Evolutionary conservation across 345 rosid genomes (phyloP), one percentile per base, ranked within the genome.

Genomic region (Draba incana): DNA sequence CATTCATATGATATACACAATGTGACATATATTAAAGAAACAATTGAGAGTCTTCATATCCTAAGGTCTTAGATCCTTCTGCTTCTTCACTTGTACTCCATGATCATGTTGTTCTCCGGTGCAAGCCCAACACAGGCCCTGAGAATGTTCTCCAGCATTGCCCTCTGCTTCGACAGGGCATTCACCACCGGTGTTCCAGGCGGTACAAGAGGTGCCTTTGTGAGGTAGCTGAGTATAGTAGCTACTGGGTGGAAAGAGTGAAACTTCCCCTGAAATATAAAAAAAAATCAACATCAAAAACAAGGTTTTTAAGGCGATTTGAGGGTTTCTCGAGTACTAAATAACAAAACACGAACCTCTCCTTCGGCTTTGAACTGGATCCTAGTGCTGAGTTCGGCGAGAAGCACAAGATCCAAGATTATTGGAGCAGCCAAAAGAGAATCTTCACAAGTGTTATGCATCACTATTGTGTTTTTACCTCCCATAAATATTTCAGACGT

Each of bases 401-500:
- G 92, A 39, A 94, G 98, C 35, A 94, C 97, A 81, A 94, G 80
- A 80, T 94, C 99, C 59, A 94, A 77, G 80, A 94, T 89, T 77
- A 92, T 94, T 3, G 99, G 99, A 45, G 98, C 99, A 39, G 99
- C 99, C 82, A 94, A 75, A 30, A 94, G 96, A 37, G 98, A 91
- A 74, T 94, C 99, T 71, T 92, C 99, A 24, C 99, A 91, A 0
- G 97, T 92, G 71, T 92, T 94, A 83, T 92, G 99, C 78, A 92
- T 59, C 68, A 88, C 97, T 25, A 94, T 94, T 10, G 99, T 94
- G 86, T 31, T 94, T 75, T 72, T 82, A 35, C 99, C 99, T 69
- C 99, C 99, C 96, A 92, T 83, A 88, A 94, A 94, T 43, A 94
- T 91, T 84, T 94, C 99, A 2, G 99, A 94, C 3, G 92, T 89